Base-by-base conservation (phyloP, 2,329 filamentous ascomycete species). In the Apiospora malaysiana region DNA sequence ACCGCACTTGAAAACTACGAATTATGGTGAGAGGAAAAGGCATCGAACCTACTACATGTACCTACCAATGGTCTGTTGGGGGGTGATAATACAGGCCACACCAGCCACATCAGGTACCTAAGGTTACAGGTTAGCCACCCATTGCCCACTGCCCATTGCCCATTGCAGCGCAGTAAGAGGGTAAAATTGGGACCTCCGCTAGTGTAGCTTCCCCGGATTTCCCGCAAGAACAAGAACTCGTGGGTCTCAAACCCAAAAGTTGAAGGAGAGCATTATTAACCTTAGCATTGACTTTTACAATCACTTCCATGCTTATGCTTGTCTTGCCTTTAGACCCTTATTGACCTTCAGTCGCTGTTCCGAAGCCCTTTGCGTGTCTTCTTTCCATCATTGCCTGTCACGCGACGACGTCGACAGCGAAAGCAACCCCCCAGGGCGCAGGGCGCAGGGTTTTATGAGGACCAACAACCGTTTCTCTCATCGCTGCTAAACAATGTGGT, bases 401-500 rank as follows among this genome's bases (percentile, higher is more conserved):
- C 32, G 5, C 47, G 27, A 46, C 43, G 2, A 46, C 43, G 14
- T 16, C 43, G 40, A 18, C 51, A 16, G 21, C 27, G 8, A 59
- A 25, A 5, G 21, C 2, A 37, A 45, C 12, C 27, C n/a, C 49
- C 3, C 32, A 32, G 32, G 32, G 3, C 32, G 32, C 32, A 32
- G 32, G 32, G 32, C 49, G 49, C 49, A 51, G 25, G 23, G 49
- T 12, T 51, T 18, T 27, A 27, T 23, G 23, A 51, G 49, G 23
- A 27, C 23, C 23, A 12, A n/a, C 46, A n/a, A n/a, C 21, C 21
- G 21, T n/a, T 47, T 51, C 23, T 51, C 47, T 25, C 47, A 14
- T 10, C 8, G 18, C 32, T 40, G 32, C 56, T 63, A 37, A 21
- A 45, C 27, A 69, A 80, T 80, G 78, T 80, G 79, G 79, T 80